Percentiles rank a stretch among this genome's conserved stretches.
Conservation (phyloP, 208 protist genomes). For the Leishmania tarentolae region DNA sequence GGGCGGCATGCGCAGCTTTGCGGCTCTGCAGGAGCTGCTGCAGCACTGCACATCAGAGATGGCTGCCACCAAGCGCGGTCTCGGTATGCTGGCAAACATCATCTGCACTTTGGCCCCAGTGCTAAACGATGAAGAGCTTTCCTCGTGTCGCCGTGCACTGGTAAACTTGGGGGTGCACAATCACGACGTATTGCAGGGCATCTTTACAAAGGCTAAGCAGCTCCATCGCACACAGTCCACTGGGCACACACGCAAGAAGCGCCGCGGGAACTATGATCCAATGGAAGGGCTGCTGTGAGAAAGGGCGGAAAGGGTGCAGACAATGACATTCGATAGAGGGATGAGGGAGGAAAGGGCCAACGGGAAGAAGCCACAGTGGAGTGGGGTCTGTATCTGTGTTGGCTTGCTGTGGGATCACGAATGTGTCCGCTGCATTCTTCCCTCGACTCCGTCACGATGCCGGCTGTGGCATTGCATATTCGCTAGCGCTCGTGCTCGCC, state of each 20-base stretch:
- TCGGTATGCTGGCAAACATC: constrained; percentile 50
- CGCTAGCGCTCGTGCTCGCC: background rate
- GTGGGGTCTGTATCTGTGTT: no score
- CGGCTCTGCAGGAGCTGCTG: constrained; percentile 40
- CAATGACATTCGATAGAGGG: no score
- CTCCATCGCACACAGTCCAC: constrained; percentile 4
- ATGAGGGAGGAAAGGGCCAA: no score
- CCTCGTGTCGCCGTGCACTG: constrained; percentile 42
- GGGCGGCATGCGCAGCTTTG: constrained; percentile 68
- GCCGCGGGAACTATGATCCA: constrained; percentile 29
- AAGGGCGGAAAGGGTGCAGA: no score
- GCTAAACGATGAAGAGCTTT: constrained; percentile 67
- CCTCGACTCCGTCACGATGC: background rate
- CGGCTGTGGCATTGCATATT: background rate
- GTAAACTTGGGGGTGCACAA: constrained; percentile 20
- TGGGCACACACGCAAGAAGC: constrained; percentile 6
- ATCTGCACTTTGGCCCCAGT: constrained; percentile 45
- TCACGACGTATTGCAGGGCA: constrained; percentile 18
- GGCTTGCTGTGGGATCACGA: no score
- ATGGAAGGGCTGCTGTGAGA: constrained; percentile 33
- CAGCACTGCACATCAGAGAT: constrained; percentile 44
- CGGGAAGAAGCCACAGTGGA: background rate
- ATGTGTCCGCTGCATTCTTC: background rate
- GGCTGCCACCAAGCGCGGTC: constrained; percentile 32
- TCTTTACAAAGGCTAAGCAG: constrained; percentile 27